Base-by-base conservation (phyloP, 176 grass and related monocot genomes). In the Cenchrus americanus region DNA sequence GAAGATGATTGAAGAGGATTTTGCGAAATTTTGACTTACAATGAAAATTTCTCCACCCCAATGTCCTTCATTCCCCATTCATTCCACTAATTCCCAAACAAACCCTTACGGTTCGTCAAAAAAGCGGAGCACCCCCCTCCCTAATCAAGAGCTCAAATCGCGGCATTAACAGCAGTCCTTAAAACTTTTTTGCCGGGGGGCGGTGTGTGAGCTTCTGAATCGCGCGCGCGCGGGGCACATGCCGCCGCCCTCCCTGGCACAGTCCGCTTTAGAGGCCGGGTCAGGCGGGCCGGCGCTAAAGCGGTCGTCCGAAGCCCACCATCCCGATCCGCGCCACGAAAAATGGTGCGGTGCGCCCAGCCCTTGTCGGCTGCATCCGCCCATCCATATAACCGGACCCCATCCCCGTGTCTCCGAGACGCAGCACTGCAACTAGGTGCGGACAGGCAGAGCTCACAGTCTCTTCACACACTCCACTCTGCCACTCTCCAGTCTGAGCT, bases 311-410 rank as follows among this genome's bases (percentile, higher is more conserved):
- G 74, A 86, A 70, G 81, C 87, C 76, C 72, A 75, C 72, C 84
- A 79, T 68, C 84, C 67, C 88, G 88, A 69, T 83, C 86, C 73
- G 80, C 86, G 80, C 54, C 86, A 76, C 43, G 21, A 37, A 50
- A 75, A 83, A 79, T 64, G 34, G 79, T 79, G 67, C 60, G 74
- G 61, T 69, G 80, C 73, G 88, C 67, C 84, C 58, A 60, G 84
- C 59, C 66, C 27, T 4, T 86, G 88, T 86, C 84, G 79, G 79
- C 49, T 71, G 23, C 70, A 42, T 27, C 87, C 12, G 46, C 76
- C 21, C 82, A 81, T 89, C 21, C 82, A 81, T 89, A 89, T 53
- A 85, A 85, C 46, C 53, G 43, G 86, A 46, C 54, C 79, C 63
- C 32, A 26, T 42, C 19, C 62, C 59, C 84, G 57, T 62, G 84